phyloP scores from a whole-genome alignment of 305 asterid genomes.

The Ajuga reptans region DNA sequence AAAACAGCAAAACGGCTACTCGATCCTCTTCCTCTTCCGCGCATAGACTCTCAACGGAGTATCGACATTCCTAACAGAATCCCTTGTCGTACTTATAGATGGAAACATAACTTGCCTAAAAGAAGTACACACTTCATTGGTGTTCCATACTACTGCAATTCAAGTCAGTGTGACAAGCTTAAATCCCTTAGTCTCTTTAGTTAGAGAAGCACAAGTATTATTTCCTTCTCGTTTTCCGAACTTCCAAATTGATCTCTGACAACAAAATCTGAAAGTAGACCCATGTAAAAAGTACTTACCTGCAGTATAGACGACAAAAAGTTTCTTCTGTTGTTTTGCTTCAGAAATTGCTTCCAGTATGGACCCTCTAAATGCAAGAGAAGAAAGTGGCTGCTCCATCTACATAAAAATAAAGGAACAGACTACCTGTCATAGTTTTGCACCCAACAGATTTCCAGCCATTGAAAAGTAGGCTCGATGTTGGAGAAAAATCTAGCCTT shows the following conservation, averaged over 20 bases:
- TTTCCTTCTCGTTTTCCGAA: background rate
- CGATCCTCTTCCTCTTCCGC: too few species aligned
- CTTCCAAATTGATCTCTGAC: background rate
- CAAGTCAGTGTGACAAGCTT: conserved; percentile 3
- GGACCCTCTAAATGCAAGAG: conserved; percentile 75
- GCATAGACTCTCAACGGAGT: too few species aligned
- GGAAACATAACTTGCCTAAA: background rate
- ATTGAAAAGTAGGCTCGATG: background rate
- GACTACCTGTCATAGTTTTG: conserved; percentile 1
- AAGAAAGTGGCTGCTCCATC: conserved; percentile 72
- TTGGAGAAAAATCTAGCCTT: background rate
- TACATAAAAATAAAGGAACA: conserved; percentile 24
- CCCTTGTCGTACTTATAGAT: background rate
- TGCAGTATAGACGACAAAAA: conserved; percentile 71
- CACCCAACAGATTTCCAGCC: background rate
- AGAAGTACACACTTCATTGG: background rate
- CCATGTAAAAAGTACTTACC: conserved; percentile 33
- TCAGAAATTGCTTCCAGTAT: conserved; percentile 64
- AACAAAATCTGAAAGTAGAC: conserved; percentile 7
- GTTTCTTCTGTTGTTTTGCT: conserved; percentile 81
- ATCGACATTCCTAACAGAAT: too few species aligned
- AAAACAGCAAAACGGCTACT: too few species aligned
- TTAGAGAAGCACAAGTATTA: background rate
- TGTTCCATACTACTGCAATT: background rate
- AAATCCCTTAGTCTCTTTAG: background rate